A percentile compares a stretch with the other conserved stretches of the same genome.
Conservation (phyloP, 2,329 filamentous ascomycete species). For the Alternaria hordeiaustralica region DNA sequence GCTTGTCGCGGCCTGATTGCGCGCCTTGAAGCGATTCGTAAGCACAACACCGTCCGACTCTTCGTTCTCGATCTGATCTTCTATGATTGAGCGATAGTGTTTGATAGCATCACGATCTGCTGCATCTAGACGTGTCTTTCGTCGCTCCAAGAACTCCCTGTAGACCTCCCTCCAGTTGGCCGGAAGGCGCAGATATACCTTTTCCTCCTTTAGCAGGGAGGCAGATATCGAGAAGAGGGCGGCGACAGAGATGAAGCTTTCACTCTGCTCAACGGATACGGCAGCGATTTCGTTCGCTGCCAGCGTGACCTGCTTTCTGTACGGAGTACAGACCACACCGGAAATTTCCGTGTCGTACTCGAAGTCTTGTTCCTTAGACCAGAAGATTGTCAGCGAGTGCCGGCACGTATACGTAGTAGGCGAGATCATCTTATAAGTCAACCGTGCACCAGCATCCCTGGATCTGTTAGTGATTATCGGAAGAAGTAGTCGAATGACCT, state of each 20-base stretch:
- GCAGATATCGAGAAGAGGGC: conserved; percentile 83
- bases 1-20: conserved; percentile 39
- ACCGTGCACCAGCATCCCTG: conserved; percentile 72
- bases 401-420: conserved; percentile 76
- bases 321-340: conserved; percentile 54
- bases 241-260: conserved; percentile 81
- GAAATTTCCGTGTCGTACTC: conserved; percentile 52
- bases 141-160: conserved; percentile 74
- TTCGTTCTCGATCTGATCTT: conserved; percentile 66
- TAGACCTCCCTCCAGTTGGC: conserved; percentile 85
- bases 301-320: conserved; percentile 61
- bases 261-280: conserved; percentile 79
- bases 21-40: conserved; percentile 72
- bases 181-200: conserved; percentile 78
- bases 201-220: conserved; percentile 82
- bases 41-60: conserved; percentile 67
- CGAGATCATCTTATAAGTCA: conserved; percentile 74
- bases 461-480: background rate
- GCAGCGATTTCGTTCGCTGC: conserved; percentile 79
- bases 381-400: conserved; percentile 75
- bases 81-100: conserved; percentile 72
- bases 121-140: conserved; percentile 73
- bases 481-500: conserved; percentile 18
- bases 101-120: conserved; percentile 73
- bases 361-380: conserved; percentile 75